Percentiles rank a stretch among this genome's conserved stretches.
Evolutionary conservation across 2,329 filamentous ascomycete species (phyloP).

Genomic region (Penicillium sp.): DNA sequence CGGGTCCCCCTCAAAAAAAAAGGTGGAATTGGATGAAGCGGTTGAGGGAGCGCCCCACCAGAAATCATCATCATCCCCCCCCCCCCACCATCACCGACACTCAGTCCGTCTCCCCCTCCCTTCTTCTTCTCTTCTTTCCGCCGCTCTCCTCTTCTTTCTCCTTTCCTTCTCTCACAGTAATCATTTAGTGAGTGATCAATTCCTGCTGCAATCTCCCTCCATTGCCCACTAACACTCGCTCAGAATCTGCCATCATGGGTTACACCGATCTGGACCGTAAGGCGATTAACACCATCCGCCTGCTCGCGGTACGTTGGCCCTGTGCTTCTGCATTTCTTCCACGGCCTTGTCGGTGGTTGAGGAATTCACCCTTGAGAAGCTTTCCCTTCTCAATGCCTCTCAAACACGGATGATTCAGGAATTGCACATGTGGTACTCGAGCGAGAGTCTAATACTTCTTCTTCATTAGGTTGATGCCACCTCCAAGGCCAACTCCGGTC

Average conservation of each 20-base stretch:
- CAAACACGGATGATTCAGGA: not conserved
- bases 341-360: too few species aligned
- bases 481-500: slow-evolving; percentile 89
- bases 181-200: slow-evolving; percentile 12
- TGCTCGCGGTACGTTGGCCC: slow-evolving; percentile 73
- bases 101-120: slow-evolving; percentile 6
- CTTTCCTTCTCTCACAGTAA: slow-evolving; percentile 12
- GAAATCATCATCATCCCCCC: slow-evolving; percentile 24
- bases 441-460: slow-evolving; percentile 3
- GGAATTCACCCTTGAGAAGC: not conserved
- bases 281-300: slow-evolving; percentile 96
- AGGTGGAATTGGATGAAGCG: not conserved
- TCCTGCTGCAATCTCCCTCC: not conserved
- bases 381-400: not conserved
- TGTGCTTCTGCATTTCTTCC: not conserved
- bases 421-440: too few species aligned
- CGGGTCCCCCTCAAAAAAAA: not conserved
- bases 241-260: slow-evolving; percentile 61
- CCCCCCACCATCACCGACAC: slow-evolving; percentile 22
- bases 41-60: slow-evolving; percentile 17
- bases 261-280: slow-evolving; percentile 82
- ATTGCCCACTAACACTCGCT: slow-evolving; percentile 11
- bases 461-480: slow-evolving; percentile 84
- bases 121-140: slow-evolving; percentile 17
- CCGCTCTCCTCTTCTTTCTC: slow-evolving; percentile 13